Evolutionary conservation across 2,329 filamentous ascomycete species (phyloP).

Genomic region (Chaetothyriales sp.): DNA sequence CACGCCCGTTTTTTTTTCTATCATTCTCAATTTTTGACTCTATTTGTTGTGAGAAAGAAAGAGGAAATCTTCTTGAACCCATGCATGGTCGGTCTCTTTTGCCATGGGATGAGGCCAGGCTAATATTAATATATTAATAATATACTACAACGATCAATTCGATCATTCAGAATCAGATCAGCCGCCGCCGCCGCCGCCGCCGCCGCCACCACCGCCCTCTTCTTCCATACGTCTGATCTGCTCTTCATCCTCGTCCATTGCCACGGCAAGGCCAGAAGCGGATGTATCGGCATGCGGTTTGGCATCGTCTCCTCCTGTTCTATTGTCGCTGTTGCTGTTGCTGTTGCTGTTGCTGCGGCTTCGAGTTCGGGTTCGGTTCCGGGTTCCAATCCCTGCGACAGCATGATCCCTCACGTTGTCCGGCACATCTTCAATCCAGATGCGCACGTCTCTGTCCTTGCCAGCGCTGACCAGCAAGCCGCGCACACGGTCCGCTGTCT

Average conservation of each 20-base stretch:
- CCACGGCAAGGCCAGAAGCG: background rate
- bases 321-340: no score
- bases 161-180: background rate
- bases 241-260: background rate
- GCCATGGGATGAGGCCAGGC: no score
- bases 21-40: no score
- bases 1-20: no score
- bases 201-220: no score
- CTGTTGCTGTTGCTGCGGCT: no score
- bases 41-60: no score
- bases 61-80: no score
- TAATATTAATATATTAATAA: no score
- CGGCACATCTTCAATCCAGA: constrained; percentile 8
- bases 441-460: constrained; percentile 12
- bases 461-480: constrained; percentile 16
- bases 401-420: background rate
- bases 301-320: background rate
- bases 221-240: background rate
- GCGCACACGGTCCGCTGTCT: constrained; percentile 24
- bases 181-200: no score
- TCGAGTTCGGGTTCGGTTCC: background rate
- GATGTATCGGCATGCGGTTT: background rate
- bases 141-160: no score
- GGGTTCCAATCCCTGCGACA: background rate
- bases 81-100: no score